Evolutionary conservation across 768 basidiomycete genomes (phyloP).

Genomic region (Termitomyces sp.): DNA sequence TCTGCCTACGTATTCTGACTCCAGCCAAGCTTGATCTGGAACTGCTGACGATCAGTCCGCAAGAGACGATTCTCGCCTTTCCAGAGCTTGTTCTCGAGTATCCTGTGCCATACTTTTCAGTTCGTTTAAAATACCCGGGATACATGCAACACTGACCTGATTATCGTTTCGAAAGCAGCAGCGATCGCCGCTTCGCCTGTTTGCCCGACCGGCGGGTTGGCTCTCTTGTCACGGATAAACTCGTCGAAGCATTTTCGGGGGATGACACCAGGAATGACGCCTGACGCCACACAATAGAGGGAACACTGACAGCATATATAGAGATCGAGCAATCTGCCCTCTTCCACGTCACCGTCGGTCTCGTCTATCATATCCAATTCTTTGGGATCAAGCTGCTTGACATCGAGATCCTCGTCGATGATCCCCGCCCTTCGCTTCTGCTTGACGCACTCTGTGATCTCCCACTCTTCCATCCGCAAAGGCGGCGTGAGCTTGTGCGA

Average conservation of each 20-base stretch:
- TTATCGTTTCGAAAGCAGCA: conserved; percentile 58
- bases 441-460: conserved; percentile 41
- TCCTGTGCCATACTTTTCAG: conserved; percentile 29
- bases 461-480: conserved; percentile 55
- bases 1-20: conserved; percentile 16
- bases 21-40: conserved; percentile 8
- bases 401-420: conserved; percentile 10
- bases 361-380: conserved; percentile 26
- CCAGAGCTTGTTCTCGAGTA: conserved; percentile 75
- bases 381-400: conserved; percentile 29
- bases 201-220: conserved; percentile 53
- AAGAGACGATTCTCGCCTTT: conserved; percentile 42
- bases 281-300: conserved; percentile 64
- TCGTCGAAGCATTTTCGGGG: conserved; percentile 57
- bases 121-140: neutral
- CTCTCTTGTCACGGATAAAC: conserved; percentile 53
- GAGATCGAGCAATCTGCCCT: conserved; percentile 63
- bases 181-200: conserved; percentile 49
- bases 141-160: conserved; percentile 40
- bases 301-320: conserved; percentile 86
- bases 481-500: conserved; percentile 63
- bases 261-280: conserved; percentile 69
- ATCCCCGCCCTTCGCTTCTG: conserved; percentile 41
- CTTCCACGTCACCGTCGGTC: conserved; percentile 27
- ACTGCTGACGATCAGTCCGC: conserved; percentile 6